Base-by-base conservation (phyloP, 2,329 filamentous ascomycete genomes). In the Alternaria novae-zelandiae region DNA sequence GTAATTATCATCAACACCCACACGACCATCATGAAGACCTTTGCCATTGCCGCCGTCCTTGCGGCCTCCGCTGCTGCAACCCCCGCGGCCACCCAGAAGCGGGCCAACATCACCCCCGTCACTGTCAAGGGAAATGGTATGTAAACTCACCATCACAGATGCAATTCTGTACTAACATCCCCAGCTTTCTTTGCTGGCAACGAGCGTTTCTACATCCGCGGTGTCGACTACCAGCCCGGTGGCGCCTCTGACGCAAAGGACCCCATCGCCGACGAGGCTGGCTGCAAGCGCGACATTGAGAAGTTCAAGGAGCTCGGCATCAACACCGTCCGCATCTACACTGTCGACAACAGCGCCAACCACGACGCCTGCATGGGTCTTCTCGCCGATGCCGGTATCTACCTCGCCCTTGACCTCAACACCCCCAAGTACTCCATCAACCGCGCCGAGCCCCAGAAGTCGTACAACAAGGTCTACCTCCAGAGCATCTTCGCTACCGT, bases 281-380 rank as follows among this genome's bases (percentile, higher is more conserved):
- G 86, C 75, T 97, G 94, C 87, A 86, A 88, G 79, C 91, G 94
- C 69, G 93, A 97, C 77, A 91, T 97, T 72, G 82, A 83, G 55
- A 85, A 93, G 78, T 97, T 97, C 88, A 88, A 92, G 84, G 87
- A 93, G 70, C 86, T 97, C 54, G 93, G 94, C 53, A 84, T 97
- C 82, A 97, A 97, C 86, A 94, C 93, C 25, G 86, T 97, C 77
- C 94, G 94, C 81, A 91, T 97, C 66, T 97, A 97, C 86, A 93
- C 91, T 15, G 90, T 96, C 70, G 94, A 97, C 85, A 97, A 97
- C 86, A 90, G 89, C 54, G 83, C 85, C 72, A 82, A 90, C 80
- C 94, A 97, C 83, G 90, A 94, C 74, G 86, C 89, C 66, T 97
- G 94, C 85, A 97, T 97, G 94, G 84, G 86, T 64, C 85, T 87